phyloP scores from a whole-genome alignment of 176 grass and related monocot genomes.

The Eleusine indica region DNA sequence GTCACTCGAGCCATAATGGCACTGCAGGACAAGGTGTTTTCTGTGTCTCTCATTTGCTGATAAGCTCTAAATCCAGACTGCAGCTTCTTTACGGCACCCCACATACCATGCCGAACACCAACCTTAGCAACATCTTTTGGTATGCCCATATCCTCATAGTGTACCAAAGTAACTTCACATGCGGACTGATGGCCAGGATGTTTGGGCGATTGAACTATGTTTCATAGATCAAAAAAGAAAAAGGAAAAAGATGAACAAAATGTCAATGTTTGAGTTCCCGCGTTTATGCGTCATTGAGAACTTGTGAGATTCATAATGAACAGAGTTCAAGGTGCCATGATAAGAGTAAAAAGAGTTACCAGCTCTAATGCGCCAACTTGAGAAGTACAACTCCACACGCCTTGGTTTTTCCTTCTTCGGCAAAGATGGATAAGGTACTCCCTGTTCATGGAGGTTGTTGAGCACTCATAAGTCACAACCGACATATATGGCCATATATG shows the following conservation, averaged over 20 bases:
- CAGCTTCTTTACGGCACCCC: slow-evolving; percentile 93
- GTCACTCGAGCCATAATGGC: slow-evolving; percentile 64
- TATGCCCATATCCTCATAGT: slow-evolving; percentile 98
- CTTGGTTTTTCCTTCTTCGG: slow-evolving; percentile 89
- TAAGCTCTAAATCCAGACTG: slow-evolving; percentile 89
- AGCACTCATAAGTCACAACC: slow-evolving; percentile 5
- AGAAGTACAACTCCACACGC: slow-evolving; percentile 94
- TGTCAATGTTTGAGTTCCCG: slow-evolving; percentile 22
- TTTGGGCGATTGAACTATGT: slow-evolving; percentile 81
- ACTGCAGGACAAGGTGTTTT: slow-evolving; percentile 54
- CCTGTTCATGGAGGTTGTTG: slow-evolving; percentile 52
- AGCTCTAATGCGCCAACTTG: slow-evolving; percentile 91
- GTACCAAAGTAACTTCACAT: slow-evolving; percentile 90
- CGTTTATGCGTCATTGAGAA: slow-evolving; percentile 22
- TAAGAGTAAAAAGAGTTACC: slow-evolving; percentile 50
- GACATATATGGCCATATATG: slow-evolving; percentile 12
- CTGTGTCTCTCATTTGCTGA: slow-evolving; percentile 58
- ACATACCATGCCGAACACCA: slow-evolving; percentile 93
- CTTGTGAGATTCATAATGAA: slow-evolving; percentile 2
- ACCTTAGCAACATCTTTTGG: slow-evolving; percentile 94
- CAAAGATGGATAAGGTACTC: slow-evolving; percentile 83
- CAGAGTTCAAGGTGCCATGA: background rate
- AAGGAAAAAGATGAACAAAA: background rate
- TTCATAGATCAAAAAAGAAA: slow-evolving; percentile 22
- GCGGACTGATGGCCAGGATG: slow-evolving; percentile 73